Evolutionary conservation across 495 filamentous ascomycete genomes (phyloP), one percentile per base, ranked within the genome.

Genomic region (Friedmanniomyces endolithicus): DNA sequence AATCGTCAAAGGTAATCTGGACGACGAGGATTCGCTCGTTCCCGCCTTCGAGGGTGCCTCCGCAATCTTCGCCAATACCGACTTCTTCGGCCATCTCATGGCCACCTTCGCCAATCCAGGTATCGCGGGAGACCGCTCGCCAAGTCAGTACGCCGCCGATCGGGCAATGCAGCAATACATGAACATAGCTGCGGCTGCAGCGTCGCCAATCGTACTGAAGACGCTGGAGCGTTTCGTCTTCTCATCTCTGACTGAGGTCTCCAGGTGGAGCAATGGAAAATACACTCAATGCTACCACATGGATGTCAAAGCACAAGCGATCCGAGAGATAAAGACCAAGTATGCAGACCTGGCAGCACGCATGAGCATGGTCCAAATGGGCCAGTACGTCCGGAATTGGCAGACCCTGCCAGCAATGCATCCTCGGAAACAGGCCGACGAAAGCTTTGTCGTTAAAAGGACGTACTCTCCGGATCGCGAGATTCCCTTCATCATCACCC

Each of bases 161-260:
- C 55, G 65, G 8, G 77, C 80, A 54, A 48, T 76, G 2, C 60
- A 63, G 25, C 71, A 78, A 35, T 71, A 71, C 1, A 74, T 72
- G 53, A 79, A 75, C 45, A 66, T 76, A 17, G 70, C 69, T 6
- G 70, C 78, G 55, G 73, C 72, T 4, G 75, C 74, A 17, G 72
- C 78, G 11, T n/a, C n/a, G n/a, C n/a, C n/a, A n/a, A n/a, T n/a
- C n/a, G 43, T 50, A 1, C 56, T 50, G 0, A 52, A 64, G 23
- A 58, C 63, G 0, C 50, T 52, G 12, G 49, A 50, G n/a, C 20
- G 55, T 1, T 62, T 69, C 34, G 53, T 68, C 24, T 50, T 52
- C 12, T 54, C 48, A 16, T 63, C 65, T n/a, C 35, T 66, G 24
- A 59, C 48, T n/a, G 27, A 61, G n/a, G 47, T 55, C 11, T 48